Base-by-base conservation (phyloP, 2,329 filamentous ascomycete species). In the Pestalotiopsis sp. region DNA sequence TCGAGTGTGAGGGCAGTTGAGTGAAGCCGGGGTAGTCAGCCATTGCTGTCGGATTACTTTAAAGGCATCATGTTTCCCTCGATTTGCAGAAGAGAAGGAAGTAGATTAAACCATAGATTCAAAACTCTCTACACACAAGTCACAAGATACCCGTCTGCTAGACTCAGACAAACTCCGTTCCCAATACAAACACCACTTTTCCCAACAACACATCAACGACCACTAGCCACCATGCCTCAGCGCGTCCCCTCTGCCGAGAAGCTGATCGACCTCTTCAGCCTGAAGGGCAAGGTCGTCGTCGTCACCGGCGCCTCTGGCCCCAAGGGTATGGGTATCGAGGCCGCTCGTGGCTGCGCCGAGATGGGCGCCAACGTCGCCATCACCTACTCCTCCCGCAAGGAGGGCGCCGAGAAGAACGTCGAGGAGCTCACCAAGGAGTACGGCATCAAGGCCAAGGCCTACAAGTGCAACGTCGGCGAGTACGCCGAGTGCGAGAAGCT, bases 241-340 rank as follows among this genome's bases (percentile, higher is more conserved):
- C 73, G 80, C 76, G 80, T 90, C 70, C 89, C 90, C 75, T 79
- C 88, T 76, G 82, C 88, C 71, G 83, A 83, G 72, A 83, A 83
- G 74, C 86, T 93, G 74, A 79, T 85, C 72, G 91, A 91, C 77
- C 87, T 93, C 73, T 91, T 93, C 81, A 92, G 89, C 75, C 84
- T 93, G 70, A 92, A 91, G 81, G 90, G 91, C 74, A 91, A 91
- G 80, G 92, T 92, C 65, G 88, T 92, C 72, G 88, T 93, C 73
- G 83, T 93, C 70, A 91, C 90, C 4, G 91, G 91, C 69, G 90
- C 90, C 13, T 92, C 89, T 41, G 90, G 90, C 11, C 87, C 92
- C 68, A 89, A 87, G 45, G 91, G 91, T 70, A 92, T 93, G 80
- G 91, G 91, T 70, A 87, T 92, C 36, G 87, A 90, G 70, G 89